These are phyloP conservation scores for Coniella vitis DNA, from an alignment of 2,329 filamentous ascomycete genomes.

Conservation along the genomic window DNA sequence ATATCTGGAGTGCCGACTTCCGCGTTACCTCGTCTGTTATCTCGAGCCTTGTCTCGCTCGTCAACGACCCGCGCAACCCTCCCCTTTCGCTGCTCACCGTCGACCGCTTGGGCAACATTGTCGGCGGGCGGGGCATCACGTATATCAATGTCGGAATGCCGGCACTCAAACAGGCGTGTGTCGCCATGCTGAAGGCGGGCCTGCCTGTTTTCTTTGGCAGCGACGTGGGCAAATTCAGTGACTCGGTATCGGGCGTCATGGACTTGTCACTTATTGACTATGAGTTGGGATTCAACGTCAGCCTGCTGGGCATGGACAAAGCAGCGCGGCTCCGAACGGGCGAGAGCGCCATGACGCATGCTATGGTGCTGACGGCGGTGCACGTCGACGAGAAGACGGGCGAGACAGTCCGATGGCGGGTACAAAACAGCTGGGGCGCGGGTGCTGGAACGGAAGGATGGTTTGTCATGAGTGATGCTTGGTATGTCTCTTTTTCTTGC, in stretches of 20 bases:
- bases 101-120: conserved; percentile 71
- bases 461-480: conserved; percentile 81
- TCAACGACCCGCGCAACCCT: conserved; percentile 77
- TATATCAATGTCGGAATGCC: conserved; percentile 78
- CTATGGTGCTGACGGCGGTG: conserved; percentile 85
- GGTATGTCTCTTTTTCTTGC: conserved; percentile 29
- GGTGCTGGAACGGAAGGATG: conserved; percentile 68
- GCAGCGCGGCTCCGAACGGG: conserved; percentile 65
- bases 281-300: conserved; percentile 74
- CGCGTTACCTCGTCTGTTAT: conserved; percentile 56
- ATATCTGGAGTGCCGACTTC: conserved; percentile 56
- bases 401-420: conserved; percentile 68
- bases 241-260: conserved; percentile 66
- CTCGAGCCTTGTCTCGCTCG: conserved; percentile 67
- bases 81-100: conserved; percentile 70
- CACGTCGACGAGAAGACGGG: conserved; percentile 61
- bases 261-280: conserved; percentile 73
- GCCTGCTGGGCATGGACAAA: conserved; percentile 67
- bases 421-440: conserved; percentile 81
- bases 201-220: conserved; percentile 83
- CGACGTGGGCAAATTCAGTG: conserved; percentile 79
- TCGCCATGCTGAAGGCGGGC: conserved; percentile 71
- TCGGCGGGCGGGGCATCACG: conserved; percentile 66
- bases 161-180: conserved; percentile 64
- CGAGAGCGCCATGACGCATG: conserved; percentile 82